These are phyloP conservation scores for Suhomyces guaymorum DNA, from an alignment of 1,139 yeast genomes.

Conservation along the genomic window DNA sequence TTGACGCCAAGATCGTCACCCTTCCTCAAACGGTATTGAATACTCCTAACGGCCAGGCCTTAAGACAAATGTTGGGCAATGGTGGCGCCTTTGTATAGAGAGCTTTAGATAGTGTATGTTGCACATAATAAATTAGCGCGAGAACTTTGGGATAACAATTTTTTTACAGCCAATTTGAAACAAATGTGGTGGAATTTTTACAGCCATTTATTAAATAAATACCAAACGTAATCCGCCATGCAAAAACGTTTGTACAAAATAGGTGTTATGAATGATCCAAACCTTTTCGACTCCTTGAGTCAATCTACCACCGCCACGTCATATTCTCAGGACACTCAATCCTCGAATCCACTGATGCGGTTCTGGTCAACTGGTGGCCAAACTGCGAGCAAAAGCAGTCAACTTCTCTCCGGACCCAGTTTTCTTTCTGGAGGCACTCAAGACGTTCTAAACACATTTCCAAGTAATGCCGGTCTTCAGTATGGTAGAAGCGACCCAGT, in stretches of 20 bases:
- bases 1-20: conserved; percentile 51
- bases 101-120: too few relatives aligned
- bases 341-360: conserved; percentile 7
- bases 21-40: conserved; percentile 59
- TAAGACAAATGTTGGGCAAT: conserved; percentile 38
- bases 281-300: conserved; percentile 3
- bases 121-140: too few relatives aligned
- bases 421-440: conserved; percentile 1
- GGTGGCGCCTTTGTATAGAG: conserved; percentile 3
- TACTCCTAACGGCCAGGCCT: conserved; percentile 58
- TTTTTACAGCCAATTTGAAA: too few relatives aligned
- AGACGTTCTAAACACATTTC: not conserved
- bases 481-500: not conserved
- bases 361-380: conserved; percentile 9
- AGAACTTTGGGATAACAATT: too few relatives aligned
- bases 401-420: conserved; percentile 1
- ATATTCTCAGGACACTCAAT: conserved; percentile 6
- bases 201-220: not conserved
- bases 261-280: conserved; percentile 9
- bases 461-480: not conserved
- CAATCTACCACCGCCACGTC: conserved; percentile 4
- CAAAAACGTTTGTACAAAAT: too few relatives aligned
- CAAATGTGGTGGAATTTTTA: too few relatives aligned
- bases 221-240: too few relatives aligned
- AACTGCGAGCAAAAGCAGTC: conserved; percentile 2